Percentiles rank a stretch among this genome's conserved stretches.
Conservation (phyloP, 2,329 filamentous ascomycete genomes). For the Trichoderma polysporum region DNA sequence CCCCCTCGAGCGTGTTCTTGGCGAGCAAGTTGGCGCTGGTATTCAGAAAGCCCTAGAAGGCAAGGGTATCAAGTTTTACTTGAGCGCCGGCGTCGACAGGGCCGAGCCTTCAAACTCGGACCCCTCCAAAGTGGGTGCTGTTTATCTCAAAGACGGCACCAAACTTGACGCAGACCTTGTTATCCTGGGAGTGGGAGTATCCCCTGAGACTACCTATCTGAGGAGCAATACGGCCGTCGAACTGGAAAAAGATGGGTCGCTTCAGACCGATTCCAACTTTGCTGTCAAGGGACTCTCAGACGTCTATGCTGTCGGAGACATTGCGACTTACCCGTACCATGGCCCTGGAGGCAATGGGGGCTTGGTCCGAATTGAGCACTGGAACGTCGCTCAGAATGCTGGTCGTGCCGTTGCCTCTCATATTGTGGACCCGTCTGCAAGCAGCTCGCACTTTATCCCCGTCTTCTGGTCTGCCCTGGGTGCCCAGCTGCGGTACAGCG, state of each 20-base stretch:
- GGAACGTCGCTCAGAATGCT: slow-evolving; percentile 95
- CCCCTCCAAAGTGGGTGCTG: slow-evolving; percentile 71
- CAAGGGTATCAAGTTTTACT: slow-evolving; percentile 84
- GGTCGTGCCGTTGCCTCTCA: slow-evolving; percentile 76
- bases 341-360: slow-evolving; percentile 79
- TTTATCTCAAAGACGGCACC: slow-evolving; percentile 83
- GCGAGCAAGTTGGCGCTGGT: slow-evolving; percentile 74
- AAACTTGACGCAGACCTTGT: slow-evolving; percentile 83
- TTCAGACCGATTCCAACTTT: slow-evolving; percentile 79
- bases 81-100: slow-evolving; percentile 78
- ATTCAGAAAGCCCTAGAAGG: slow-evolving; percentile 79
- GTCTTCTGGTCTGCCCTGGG: slow-evolving; percentile 97
- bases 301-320: slow-evolving; percentile 92
- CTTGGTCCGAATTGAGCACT: slow-evolving; percentile 87
- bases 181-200: slow-evolving; percentile 85
- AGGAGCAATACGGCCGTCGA: slow-evolving; percentile 66
- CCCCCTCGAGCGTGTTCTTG: slow-evolving; percentile 84
- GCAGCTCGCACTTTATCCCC: slow-evolving; percentile 76
- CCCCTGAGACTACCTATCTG: slow-evolving; percentile 81
- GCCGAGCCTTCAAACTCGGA: slow-evolving; percentile 70
- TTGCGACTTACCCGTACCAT: slow-evolving; percentile 90
- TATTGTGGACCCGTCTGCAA: slow-evolving; percentile 63
- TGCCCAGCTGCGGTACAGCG: slow-evolving; percentile 87
- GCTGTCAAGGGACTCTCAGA: slow-evolving; percentile 72
- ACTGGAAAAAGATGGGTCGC: slow-evolving; percentile 80